Base-by-base conservation (phyloP, 441 rosid genomes). In the Croton setiger region DNA sequence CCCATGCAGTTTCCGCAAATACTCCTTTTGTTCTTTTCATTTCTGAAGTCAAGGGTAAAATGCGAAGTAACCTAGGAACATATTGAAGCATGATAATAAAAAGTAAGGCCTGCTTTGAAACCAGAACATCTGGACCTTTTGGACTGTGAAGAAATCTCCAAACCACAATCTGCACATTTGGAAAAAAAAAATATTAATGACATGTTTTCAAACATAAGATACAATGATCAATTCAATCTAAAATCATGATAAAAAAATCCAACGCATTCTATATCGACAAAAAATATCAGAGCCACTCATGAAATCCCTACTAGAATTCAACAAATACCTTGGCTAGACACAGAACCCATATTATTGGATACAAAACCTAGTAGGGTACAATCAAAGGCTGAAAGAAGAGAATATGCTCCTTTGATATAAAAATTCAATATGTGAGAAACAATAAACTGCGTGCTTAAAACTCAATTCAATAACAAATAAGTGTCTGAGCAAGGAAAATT, bases 1-100 rank as follows among this genome's bases (percentile, higher is more conserved):
- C 93, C 99, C 98, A 92, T 54, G 93, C 98, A 53, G 96, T 90
- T 84, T 95, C 98, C 66, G 96, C 99, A 71, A 95, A 88, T 67
- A 88, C 98, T 64, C 99, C 99, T 4, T 96, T 79, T 59, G 99
- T 92, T 78, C 98, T 92, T 78, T 90, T 95, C 67, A 95, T 82
- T 82, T 92, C 99, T 67, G 97, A 85, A 69, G 86, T 89, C 68
- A 95, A 72, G 15, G 99, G 97, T 10, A 81, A 15, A 20, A 92
- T 74, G 57, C 99, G 94, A 68, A 88, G 47, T 68, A 88, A 82
- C 71, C 99, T 83, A 41, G 97, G 97, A 69, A 87, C 65, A 36
- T 88, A 96, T 41, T 96, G 99, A 64, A 88, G 68, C 79, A 96
- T 70, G 66, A 96, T 74, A 33, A 93, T 83, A 54, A 41, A 83